Base-by-base conservation (phyloP, 164 flowering plant genomes). In the Vitis labrusca region DNA sequence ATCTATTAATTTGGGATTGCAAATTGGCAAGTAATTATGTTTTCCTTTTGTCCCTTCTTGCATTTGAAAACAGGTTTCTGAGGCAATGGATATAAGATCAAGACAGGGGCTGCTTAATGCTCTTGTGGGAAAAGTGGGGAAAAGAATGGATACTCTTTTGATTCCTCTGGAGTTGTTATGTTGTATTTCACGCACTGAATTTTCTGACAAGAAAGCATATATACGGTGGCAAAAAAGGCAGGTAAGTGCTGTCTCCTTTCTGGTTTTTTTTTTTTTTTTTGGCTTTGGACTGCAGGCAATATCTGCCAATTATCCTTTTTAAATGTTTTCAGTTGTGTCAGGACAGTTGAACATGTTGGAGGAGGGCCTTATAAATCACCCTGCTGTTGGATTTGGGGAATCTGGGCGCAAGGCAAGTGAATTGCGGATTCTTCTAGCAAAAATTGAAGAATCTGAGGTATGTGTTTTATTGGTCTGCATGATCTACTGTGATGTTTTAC, bases 211-310 rank as follows among this genome's bases (percentile, higher is more conserved):
- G 86, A 96, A 91, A 77, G 81, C 97, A 66, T 96, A 85, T 75
- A 74, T 93, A 67, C 86, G 88, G 47, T 96, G 99, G 99, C 98
- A 93, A 77, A 96, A 93, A 79, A 89, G 99, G 94, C 99, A 96
- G 94, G 99, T 87, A 70, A 59, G 73, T 60, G 53, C 57, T 81
- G 37, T 65, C 37, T 48, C 37, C 65, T 66, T 19, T 50, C 61
- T 13, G 58, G 0, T 52, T 4, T 19, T 44, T 62, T 15, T 63
- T 17, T 17, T 17, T 12, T 32, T 11, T 37, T 30, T 59, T 12
- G 16, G 56, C 51, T 69, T 16, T 32, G 52, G n/a, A 47, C 23
- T 61, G 13, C 5, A 51, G 16, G 32, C 8, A n/a, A 16, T 32
- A 6, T 13, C 27, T 16, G n/a, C 13, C n/a, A 13, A 9, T 27